A percentile compares a stretch with the other conserved stretches of the same genome.
phyloP scores from a whole-genome alignment of 495 filamentous ascomycete species.

The Podospora sp. region DNA sequence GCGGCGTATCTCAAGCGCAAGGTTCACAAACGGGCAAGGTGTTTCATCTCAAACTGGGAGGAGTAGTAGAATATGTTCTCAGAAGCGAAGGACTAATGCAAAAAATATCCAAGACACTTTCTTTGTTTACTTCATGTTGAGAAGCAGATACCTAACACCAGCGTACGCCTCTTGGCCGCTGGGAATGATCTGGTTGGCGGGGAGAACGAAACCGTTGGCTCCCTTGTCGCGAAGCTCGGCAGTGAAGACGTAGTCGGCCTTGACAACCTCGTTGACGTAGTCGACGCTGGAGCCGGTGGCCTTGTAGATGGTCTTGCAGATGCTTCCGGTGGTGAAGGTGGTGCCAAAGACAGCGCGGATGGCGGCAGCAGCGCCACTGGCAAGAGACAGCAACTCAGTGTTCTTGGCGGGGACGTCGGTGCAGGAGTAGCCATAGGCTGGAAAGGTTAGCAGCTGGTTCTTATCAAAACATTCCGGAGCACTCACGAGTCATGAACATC shows the following conservation, averaged over 20 bases:
- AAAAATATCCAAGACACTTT: too few species aligned
- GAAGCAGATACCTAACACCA: slow-evolving; percentile 54
- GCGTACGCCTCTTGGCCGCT: slow-evolving; percentile 56
- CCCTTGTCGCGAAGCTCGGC: slow-evolving; percentile 51
- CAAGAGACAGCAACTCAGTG: slow-evolving; percentile 48
- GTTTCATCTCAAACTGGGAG: too few species aligned
- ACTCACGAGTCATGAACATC: slow-evolving; percentile 37
- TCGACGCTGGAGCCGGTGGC: slow-evolving; percentile 59
- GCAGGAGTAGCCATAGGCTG: slow-evolving; percentile 45
- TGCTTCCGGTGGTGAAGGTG: slow-evolving; percentile 42
- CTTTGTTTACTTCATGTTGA: slow-evolving; percentile 42
- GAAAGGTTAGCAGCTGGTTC: slow-evolving; percentile 22
- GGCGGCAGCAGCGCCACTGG: slow-evolving; percentile 44
- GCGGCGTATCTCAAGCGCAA: too few species aligned
- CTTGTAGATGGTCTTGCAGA: slow-evolving; percentile 54
- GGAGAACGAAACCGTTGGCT: slow-evolving; percentile 60
- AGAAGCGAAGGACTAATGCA: too few species aligned
- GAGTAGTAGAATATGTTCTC: too few species aligned
- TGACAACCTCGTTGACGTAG: slow-evolving; percentile 56
- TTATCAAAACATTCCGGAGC: neutral
- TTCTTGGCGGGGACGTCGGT: slow-evolving; percentile 43
- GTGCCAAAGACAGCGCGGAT: slow-evolving; percentile 56
- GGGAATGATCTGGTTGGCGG: slow-evolving; percentile 56
- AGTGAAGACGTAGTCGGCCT: slow-evolving; percentile 58
- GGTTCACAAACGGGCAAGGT: too few species aligned